Evolutionary conservation across 2,329 filamentous ascomycete species (phyloP), one percentile per base, ranked within the genome.

Genomic region (Taxawa tesnikishii): DNA sequence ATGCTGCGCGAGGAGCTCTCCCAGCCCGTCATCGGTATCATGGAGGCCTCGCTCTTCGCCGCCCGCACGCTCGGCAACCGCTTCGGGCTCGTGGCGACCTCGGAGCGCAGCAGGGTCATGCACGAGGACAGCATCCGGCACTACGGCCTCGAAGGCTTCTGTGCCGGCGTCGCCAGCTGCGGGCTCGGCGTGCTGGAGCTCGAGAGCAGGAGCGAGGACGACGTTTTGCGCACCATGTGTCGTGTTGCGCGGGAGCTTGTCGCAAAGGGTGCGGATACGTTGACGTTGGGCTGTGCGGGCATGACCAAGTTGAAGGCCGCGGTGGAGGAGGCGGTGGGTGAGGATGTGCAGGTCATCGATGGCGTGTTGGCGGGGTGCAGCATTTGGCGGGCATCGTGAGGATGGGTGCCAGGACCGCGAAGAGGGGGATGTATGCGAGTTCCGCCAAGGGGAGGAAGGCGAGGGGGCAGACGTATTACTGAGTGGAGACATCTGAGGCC

Each of bases 11-110:
- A 68, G 39, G 63, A 66, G 32, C 53, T 62, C 26, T 37, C 45
- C 3, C 48, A 62, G 29, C 65, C 64, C 0, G 49, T 60, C 4
- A 57, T 67, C 3, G 65, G 65, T 3, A 67, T 68, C 35, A 67
- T 68, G 62, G 65, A 68, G 44, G 62, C 64, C 1, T 55, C 48
- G 4, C 49, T 69, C 3, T 68, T 72, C 40, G 53, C 62, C 5
- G 59, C 65, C 5, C 47, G 63, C 6, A 68, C 65, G 34, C 52
- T 70, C 2, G 67, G 67, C 2, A 54, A 56, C 5, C 45, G 54
- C 3, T 60, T 67, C 26, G 63, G 64, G 1, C 52, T 67, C 13
- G 48, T 65, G 4, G 60, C 59, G 1, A 64, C 61, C 1, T 51
- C 49, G 3, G 40, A 49, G 12, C 43, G 62, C 13, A 58, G 54